Conservation (phyloP, 2,329 filamentous ascomycete species). For the Microdochium nivale region DNA sequence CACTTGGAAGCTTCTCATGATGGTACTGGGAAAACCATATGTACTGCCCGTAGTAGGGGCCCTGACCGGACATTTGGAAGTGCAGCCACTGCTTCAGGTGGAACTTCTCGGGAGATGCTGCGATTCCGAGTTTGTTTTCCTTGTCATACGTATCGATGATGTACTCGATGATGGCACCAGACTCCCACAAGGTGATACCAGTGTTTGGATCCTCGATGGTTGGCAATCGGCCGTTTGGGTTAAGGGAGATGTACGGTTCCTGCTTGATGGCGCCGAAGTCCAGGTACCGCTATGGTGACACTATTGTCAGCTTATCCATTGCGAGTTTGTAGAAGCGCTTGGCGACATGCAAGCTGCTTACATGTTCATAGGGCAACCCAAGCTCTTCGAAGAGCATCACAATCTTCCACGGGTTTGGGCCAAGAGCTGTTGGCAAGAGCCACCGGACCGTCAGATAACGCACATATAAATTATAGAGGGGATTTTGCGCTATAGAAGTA, state of each 20-base stretch:
- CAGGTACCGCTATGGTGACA: background rate
- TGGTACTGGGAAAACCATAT: conserved; percentile 19
- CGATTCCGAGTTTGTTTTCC: conserved; percentile 23
- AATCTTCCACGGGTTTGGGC: conserved; percentile 2
- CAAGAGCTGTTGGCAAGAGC: background rate
- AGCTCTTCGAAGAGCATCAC: conserved; percentile 11
- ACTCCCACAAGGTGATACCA: conserved; percentile 34
- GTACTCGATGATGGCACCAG: conserved; percentile 36
- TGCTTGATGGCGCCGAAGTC: conserved; percentile 8
- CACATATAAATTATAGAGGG: no score
- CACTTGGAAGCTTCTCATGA: conserved; percentile 17
- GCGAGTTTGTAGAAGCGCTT: no score
- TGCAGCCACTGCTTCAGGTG: conserved; percentile 29
- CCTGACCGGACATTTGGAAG: conserved; percentile 34
- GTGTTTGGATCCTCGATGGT: conserved; percentile 34
- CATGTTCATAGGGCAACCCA: conserved; percentile 9
- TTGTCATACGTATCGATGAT: conserved; percentile 30
- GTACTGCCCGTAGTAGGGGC: conserved; percentile 31
- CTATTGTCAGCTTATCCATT: no score
- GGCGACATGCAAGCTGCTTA: background rate
- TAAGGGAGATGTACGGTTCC: conserved; percentile 10
- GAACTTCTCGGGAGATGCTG: conserved; percentile 20
- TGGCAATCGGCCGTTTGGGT: conserved; percentile 18
- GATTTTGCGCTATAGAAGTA: no score
- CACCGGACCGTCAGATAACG: no score